Percentiles rank a stretch among this genome's conserved stretches.
Conservation (phyloP, 768 basidiomycete species). For the Cystofilobasidium macerans region DNA sequence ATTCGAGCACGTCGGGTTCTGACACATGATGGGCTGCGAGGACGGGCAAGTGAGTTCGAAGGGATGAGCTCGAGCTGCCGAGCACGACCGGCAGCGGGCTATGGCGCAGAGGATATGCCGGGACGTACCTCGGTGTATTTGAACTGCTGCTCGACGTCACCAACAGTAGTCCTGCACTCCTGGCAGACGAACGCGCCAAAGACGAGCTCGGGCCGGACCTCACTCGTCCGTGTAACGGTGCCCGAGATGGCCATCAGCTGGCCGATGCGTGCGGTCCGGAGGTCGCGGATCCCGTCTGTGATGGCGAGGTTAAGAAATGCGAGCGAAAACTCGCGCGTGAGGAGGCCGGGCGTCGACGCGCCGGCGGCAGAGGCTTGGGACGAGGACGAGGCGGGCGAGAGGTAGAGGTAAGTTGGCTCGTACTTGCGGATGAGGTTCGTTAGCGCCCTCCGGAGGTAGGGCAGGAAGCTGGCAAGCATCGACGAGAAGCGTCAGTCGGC, state of each 20-base stretch:
- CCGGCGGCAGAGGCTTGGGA: slow-evolving; percentile 54
- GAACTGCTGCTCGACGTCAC: slow-evolving; percentile 97
- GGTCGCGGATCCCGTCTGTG: slow-evolving; percentile 84
- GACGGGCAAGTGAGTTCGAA: not conserved
- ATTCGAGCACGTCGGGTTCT: slow-evolving; percentile 88
- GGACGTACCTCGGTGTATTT: slow-evolving; percentile 87
- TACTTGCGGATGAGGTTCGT: slow-evolving; percentile 78
- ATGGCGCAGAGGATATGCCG: no score
- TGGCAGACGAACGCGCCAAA: slow-evolving; percentile 90
- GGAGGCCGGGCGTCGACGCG: slow-evolving; percentile 67
- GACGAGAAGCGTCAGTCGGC: no score
- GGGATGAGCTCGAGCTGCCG: not conserved
- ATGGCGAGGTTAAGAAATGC: slow-evolving; percentile 92
- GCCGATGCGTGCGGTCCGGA: slow-evolving; percentile 86
- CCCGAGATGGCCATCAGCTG: slow-evolving; percentile 90
- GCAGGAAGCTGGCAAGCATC: slow-evolving; percentile 54
- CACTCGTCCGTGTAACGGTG: slow-evolving; percentile 92
- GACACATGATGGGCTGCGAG: slow-evolving; percentile 74
- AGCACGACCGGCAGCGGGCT: no score
- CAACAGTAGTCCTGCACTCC: slow-evolving; percentile 69
- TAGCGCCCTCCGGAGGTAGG: slow-evolving; percentile 82
- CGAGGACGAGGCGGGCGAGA: slow-evolving; percentile 56
- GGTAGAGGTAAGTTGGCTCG: slow-evolving; percentile 88
- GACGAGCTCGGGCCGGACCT: slow-evolving; percentile 88
- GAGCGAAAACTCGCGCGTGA: slow-evolving; percentile 84